Percentiles rank a stretch among this genome's conserved stretches.
Conservation (phyloP, 1,139 yeast genomes). For the Hansenula sp. region DNA sequence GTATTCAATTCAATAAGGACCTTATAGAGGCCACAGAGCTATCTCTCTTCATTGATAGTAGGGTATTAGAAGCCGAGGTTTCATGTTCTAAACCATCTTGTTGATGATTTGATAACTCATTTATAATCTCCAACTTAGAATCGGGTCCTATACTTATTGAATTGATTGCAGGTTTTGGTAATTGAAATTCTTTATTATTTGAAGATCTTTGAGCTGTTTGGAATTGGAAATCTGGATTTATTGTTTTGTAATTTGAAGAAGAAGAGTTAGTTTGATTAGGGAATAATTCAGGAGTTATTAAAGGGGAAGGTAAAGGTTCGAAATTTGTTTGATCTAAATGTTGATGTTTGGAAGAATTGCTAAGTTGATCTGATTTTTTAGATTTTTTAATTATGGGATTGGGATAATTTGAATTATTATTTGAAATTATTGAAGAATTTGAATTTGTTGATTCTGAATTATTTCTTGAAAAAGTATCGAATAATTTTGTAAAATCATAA, state of each 20-base stretch:
- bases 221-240: conserved; percentile 15
- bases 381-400: background rate
- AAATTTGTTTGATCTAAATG: conserved; percentile 28
- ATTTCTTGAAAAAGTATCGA: conserved; percentile 14
- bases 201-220: conserved; percentile 1
- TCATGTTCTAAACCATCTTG: conserved; percentile 4
- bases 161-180: conserved; percentile 5
- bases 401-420: background rate
- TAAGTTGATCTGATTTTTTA: background rate
- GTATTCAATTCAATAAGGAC: conserved; percentile 17
- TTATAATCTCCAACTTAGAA: conserved; percentile 7
- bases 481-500: conserved; percentile 42
- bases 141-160: conserved; percentile 6
- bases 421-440: conserved; percentile 13
- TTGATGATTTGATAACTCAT: conserved; percentile 3
- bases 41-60: conserved; percentile 42
- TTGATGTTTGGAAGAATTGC: conserved; percentile 15
- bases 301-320: conserved; percentile 21
- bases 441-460: conserved; percentile 24
- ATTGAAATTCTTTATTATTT: background rate
- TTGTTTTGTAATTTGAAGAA: conserved; percentile 1
- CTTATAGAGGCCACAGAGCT: conserved; percentile 29
- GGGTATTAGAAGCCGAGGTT: conserved; percentile 35
- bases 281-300: conserved; percentile 23
- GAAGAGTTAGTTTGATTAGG: conserved; percentile 12